Percentiles rank a stretch among this genome's conserved stretches.
Conservation (phyloP, 495 filamentous ascomycete genomes). For the Podospora tetraspora region DNA sequence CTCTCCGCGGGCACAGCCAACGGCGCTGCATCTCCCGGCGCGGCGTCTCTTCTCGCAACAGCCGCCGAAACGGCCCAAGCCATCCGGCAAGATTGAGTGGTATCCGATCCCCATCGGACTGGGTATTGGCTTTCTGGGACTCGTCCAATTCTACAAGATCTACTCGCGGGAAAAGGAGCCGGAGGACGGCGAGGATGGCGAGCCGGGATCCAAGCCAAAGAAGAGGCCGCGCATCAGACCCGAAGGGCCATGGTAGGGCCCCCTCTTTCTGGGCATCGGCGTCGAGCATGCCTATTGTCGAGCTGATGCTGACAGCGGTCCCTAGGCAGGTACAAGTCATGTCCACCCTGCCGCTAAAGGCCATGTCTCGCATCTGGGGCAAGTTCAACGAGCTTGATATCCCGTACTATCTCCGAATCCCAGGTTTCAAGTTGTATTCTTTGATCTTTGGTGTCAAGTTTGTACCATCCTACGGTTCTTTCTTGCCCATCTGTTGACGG, state of each 20-base stretch:
- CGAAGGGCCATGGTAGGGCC: conserved; percentile 75
- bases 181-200: conserved; percentile 47
- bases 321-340: conserved; percentile 88
- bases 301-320: background rate
- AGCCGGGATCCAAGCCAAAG: conserved; percentile 44
- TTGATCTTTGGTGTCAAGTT: conserved; percentile 89
- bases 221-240: conserved; percentile 68
- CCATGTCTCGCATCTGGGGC: conserved; percentile 88
- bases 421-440: conserved; percentile 93
- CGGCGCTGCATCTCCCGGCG: conserved; percentile 11
- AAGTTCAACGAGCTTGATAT: conserved; percentile 90
- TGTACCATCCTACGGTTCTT: conserved; percentile 11
- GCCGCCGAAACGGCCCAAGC: conserved; percentile 36
- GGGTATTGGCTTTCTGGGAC: conserved; percentile 80
- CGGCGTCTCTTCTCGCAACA: conserved; percentile 30
- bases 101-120: conserved; percentile 90
- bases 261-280: background rate
- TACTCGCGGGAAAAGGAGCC: conserved; percentile 53
- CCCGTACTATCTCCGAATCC: conserved; percentile 81
- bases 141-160: conserved; percentile 77
- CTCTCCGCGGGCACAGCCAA: conserved; percentile 13
- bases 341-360: conserved; percentile 92
- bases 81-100: conserved; percentile 78
- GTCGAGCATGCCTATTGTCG: background rate
- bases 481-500: conserved; percentile 1